phyloP scores from a whole-genome alignment of 495 filamentous ascomycete genomes.

The Penicillium antarcticum region DNA sequence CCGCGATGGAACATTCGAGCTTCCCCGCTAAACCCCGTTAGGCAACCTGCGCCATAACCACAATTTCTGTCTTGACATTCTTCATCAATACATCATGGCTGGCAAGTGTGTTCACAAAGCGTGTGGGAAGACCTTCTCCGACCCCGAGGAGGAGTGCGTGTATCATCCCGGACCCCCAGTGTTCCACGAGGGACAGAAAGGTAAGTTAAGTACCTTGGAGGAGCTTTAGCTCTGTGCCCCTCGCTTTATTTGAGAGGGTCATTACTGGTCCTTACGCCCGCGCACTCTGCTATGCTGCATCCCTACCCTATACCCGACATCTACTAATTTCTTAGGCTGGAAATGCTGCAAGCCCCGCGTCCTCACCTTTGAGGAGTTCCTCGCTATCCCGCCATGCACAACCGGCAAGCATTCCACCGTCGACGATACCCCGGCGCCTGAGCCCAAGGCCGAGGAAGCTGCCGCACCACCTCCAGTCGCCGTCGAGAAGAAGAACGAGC shows the following conservation, averaged over 20 bases:
- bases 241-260: background rate
- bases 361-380: constrained; percentile 98
- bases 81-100: constrained; percentile 53
- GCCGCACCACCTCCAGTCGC: constrained; percentile 28
- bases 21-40: constrained; percentile 37
- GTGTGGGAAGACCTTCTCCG: constrained; percentile 84
- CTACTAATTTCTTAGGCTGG: constrained; percentile 64
- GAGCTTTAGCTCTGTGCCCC: constrained; percentile 11
- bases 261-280: background rate
- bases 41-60: constrained; percentile 14
- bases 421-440: constrained; percentile 61
- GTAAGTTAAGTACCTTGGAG: constrained; percentile 62
- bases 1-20: constrained; percentile 49
- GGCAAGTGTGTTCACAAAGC: constrained; percentile 95
- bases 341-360: constrained; percentile 99
- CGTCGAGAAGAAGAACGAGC: constrained; percentile 20
- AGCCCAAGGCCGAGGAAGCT: constrained; percentile 44
- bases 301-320: background rate
- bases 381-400: constrained; percentile 89
- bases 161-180: constrained; percentile 93
- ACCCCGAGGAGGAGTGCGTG: constrained; percentile 78
- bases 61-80: constrained; percentile 1
- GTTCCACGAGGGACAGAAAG: constrained; percentile 99
- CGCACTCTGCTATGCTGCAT: background rate
- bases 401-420: constrained; percentile 89